Conservation (phyloP, 2,329 filamentous ascomycete species). For the Chlorencoelia australis region DNA sequence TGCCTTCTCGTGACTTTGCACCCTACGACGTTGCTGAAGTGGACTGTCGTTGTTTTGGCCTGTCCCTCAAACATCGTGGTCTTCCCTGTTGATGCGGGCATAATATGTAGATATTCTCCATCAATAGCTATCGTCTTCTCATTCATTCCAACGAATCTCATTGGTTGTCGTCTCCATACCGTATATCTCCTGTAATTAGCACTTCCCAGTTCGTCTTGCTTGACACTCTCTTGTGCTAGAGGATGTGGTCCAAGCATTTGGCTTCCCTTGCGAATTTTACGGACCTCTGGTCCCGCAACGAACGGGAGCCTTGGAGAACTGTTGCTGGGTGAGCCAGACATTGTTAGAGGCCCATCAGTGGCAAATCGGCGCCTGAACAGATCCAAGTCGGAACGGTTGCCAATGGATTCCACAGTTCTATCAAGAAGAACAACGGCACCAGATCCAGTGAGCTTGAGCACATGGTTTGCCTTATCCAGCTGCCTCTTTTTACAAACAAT, state of each 20-base stretch:
- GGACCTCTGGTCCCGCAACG: conserved; percentile 32
- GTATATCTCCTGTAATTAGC: conserved; percentile 65
- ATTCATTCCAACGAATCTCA: conserved; percentile 67
- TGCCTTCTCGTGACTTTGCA: conserved; percentile 74
- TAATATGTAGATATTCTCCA: conserved; percentile 79
- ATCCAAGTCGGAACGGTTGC: conserved; percentile 65
- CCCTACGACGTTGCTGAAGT: conserved; percentile 72
- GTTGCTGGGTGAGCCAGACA: conserved; percentile 54
- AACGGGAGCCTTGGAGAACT: conserved; percentile 56
- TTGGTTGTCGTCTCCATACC: conserved; percentile 73
- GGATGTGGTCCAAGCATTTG: conserved; percentile 54
- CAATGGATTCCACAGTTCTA: conserved; percentile 68
- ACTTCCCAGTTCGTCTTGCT: conserved; percentile 46
- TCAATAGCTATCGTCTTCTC: conserved; percentile 71
- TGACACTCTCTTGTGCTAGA: conserved; percentile 52
- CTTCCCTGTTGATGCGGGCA: conserved; percentile 60
- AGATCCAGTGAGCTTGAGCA: conserved; percentile 66
- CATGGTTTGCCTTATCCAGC: conserved; percentile 68
- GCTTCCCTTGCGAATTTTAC: conserved; percentile 38
- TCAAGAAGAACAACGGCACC: conserved; percentile 68
- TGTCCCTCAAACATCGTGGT: conserved; percentile 47
- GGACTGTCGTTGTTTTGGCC: conserved; percentile 69
- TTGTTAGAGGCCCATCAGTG: conserved; percentile 59
- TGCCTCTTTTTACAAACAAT: conserved; percentile 67
- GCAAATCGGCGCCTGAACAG: conserved; percentile 66